These are phyloP conservation scores for Lasiodiplodia hormozganensis DNA, from an alignment of 2,329 filamentous ascomycete species.

Conservation along the genomic window DNA sequence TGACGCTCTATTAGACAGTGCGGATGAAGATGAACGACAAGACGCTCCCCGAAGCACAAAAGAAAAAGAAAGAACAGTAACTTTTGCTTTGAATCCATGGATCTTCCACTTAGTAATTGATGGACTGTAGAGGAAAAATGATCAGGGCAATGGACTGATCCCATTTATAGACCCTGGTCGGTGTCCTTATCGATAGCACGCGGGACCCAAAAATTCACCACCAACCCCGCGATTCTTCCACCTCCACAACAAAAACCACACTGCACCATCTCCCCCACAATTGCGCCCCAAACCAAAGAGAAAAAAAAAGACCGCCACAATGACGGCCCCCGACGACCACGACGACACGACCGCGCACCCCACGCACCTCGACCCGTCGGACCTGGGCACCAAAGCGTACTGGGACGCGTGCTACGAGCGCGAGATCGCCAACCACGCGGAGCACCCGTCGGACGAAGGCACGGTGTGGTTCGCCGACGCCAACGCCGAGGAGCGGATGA, in stretches of 20 bases:
- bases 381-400: slow-evolving; percentile 78
- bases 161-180: not conserved
- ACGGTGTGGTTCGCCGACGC: slow-evolving; percentile 98
- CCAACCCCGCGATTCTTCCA: not conserved
- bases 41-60: not conserved
- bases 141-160: not conserved
- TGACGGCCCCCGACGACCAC: not conserved
- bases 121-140: too few species aligned
- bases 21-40: too few species aligned
- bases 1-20: not conserved
- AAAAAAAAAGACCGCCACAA: not conserved
- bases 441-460: slow-evolving; percentile 79
- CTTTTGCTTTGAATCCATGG: rapidly evolving
- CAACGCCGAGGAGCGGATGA: slow-evolving; percentile 80
- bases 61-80: too few species aligned
- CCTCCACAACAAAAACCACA: not conserved
- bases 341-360: not conserved
- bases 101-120: too few species aligned
- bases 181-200: not conserved
- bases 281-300: not conserved
- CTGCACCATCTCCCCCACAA: not conserved
- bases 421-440: slow-evolving; percentile 74
- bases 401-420: slow-evolving; percentile 71
- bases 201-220: not conserved
- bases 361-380: slow-evolving; percentile 70